Conservation (phyloP, 2,329 filamentous ascomycete genomes). For the Penicillium sp. region DNA sequence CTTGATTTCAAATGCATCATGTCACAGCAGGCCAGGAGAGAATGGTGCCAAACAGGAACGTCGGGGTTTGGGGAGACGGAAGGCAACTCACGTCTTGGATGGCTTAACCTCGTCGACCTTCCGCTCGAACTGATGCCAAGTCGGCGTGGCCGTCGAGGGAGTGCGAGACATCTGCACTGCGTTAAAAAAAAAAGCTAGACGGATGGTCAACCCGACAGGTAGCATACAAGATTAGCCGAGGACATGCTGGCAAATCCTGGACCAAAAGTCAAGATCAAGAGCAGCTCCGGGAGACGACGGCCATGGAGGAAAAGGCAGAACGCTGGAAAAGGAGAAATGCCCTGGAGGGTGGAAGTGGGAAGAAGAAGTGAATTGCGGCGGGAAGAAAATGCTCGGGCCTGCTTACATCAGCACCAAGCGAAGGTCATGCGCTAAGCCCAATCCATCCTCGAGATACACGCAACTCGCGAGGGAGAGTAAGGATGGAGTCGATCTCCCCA, state of each 20-base stretch:
- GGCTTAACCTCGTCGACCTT: constrained; percentile 79
- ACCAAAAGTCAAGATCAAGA: constrained; percentile 10
- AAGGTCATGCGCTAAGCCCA: constrained; percentile 29
- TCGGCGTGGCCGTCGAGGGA: constrained; percentile 64
- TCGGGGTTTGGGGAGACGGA: constrained; percentile 1
- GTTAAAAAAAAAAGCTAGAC: constrained; percentile 31
- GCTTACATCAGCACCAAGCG: constrained; percentile 29
- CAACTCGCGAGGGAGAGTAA: constrained; percentile 4
- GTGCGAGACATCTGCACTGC: constrained; percentile 59
- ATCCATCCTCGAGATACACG: constrained; percentile 13
- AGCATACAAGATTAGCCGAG: constrained; percentile 40
- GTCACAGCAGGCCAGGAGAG: constrained; percentile 39
- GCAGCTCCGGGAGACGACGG: constrained; percentile 29
- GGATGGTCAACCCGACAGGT: constrained; percentile 31
- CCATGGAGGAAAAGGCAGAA: constrained; percentile 28
- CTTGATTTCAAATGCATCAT: constrained; percentile 83
- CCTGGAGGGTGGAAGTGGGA: constrained; percentile 19
- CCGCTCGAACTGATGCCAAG: constrained; percentile 68
- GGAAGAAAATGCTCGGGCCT: constrained; percentile 15
- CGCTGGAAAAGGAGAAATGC: constrained; percentile 19
- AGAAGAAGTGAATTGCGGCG: constrained; percentile 14
- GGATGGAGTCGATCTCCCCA: constrained; percentile 37
- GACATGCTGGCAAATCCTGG: constrained; percentile 29
- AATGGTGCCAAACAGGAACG: no score
- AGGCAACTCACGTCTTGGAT: constrained; percentile 74